phyloP scores from a whole-genome alignment of 495 filamentous ascomycete species.

The Penicillium pulvis region DNA sequence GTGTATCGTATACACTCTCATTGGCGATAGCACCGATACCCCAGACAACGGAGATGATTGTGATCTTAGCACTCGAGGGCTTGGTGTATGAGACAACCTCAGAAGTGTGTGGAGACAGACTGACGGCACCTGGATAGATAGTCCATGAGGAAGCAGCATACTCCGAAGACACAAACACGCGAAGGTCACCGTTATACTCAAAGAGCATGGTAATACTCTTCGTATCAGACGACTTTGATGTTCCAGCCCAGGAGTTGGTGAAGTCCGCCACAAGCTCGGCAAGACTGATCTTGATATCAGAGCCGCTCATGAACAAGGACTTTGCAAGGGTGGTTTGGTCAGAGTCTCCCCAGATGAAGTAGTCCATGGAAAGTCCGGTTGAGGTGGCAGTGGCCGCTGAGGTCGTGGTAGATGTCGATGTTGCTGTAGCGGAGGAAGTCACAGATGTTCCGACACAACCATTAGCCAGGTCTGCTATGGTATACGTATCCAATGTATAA shows the following conservation, averaged over 20 bases:
- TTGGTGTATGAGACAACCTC: not conserved
- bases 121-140: not conserved
- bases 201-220: not conserved
- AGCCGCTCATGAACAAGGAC: not conserved
- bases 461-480: not conserved
- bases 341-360: not conserved
- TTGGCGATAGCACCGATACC: not conserved
- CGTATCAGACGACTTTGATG: not conserved
- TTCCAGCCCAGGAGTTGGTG: conserved; percentile 2
- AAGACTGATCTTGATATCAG: not conserved
- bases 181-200: not conserved
- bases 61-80: not conserved
- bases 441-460: not conserved
- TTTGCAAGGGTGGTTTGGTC: conserved; percentile 1
- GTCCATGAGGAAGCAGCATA: not conserved
- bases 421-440: not conserved
- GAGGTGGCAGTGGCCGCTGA: not conserved
- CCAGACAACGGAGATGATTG: not conserved
- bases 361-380: not conserved
- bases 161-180: not conserved
- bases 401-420: not conserved
- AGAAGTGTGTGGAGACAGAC: not conserved
- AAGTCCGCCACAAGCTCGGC: not conserved
- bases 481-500: not conserved
- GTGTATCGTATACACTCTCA: not conserved